A percentile compares a stretch with the other conserved stretches of the same genome.
Evolutionary conservation across 2,329 filamentous ascomycete genomes (phyloP).

Genomic region (Calycina herbarum): DNA sequence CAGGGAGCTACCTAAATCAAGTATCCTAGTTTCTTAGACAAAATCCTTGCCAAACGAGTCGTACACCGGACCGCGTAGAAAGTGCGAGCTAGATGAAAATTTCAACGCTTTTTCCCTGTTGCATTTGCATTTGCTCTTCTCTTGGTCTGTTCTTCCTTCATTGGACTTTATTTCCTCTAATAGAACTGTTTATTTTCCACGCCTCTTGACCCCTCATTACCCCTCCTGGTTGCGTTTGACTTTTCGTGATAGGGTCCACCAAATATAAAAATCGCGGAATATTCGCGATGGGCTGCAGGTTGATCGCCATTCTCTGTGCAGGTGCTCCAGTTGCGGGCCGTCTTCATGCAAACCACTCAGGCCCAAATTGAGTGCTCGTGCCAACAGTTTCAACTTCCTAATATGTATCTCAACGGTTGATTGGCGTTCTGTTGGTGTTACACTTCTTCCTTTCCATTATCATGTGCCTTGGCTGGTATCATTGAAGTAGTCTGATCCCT

Average conservation of each 20-base stretch:
- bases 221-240: neutral
- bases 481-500: neutral
- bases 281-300: neutral
- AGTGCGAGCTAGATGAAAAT: neutral
- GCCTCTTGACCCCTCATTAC: neutral
- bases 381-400: too few relatives aligned
- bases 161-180: neutral
- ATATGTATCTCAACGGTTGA: neutral
- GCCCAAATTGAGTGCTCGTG: too few relatives aligned
- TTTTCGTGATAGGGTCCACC: neutral
- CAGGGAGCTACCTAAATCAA: neutral
- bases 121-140: too few relatives aligned
- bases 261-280: neutral
- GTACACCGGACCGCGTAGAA: too few relatives aligned
- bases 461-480: too few relatives aligned
- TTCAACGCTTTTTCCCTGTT: neutral
- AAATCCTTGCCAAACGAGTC: neutral
- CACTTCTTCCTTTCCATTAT: too few relatives aligned
- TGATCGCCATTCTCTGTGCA: neutral
- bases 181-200: neutral
- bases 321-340: neutral
- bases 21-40: neutral
- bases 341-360: neutral
- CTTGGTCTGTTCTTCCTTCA: neutral
- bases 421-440: neutral